Evolutionary conservation across 257 asterid genomes (phyloP), one percentile per base, ranked within the genome.

Genomic region (Striga asiatica): DNA sequence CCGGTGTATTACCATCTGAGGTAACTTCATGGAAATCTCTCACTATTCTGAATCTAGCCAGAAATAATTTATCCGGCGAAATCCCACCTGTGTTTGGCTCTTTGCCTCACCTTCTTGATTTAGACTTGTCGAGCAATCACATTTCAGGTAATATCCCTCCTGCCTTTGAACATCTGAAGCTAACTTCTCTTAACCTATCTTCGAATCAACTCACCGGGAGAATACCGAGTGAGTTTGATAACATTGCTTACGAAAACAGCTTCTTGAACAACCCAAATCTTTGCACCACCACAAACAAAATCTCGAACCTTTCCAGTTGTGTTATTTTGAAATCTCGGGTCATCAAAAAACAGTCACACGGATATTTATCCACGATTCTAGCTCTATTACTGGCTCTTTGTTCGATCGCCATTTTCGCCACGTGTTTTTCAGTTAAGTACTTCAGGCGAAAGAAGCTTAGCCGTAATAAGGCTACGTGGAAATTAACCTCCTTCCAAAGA

Each of bases 401-500:
- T 41, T 41, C 16, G 1, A 8, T 41, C 48, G 7, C 0, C 21
- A 14, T n/a, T 41, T 5, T 13, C 10, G 6, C 16, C 5, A 6
- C 17, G 16, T 41, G 21, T 19, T 4, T 5, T 14, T 14, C 16
- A 21, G 21, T 41, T 41, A 41, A 13, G 8, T 16, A 41, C 48
- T 14, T 1, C 48, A 14, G 2, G 16, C 13, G 48, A 41, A 41
- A 13, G 48, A 41, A 41, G 8, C 20, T 41, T 14, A 41, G 9
- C 9, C 6, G 2, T 41, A 6, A 41, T 14, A 19, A 0, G 6
- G 5, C 48, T 5, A 14, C 42, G 14, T 89, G 96, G 94, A 81
- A 85, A 54, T 65, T 85, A 31, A 85, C 85, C 29, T 74, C 97
- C 29, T 89, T 89, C 71, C 93, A 81, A 58, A 83, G 73, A 73